phyloP scores from a whole-genome alignment of 192 early-diverging fungal species.

The Podochytrium sp. region DNA sequence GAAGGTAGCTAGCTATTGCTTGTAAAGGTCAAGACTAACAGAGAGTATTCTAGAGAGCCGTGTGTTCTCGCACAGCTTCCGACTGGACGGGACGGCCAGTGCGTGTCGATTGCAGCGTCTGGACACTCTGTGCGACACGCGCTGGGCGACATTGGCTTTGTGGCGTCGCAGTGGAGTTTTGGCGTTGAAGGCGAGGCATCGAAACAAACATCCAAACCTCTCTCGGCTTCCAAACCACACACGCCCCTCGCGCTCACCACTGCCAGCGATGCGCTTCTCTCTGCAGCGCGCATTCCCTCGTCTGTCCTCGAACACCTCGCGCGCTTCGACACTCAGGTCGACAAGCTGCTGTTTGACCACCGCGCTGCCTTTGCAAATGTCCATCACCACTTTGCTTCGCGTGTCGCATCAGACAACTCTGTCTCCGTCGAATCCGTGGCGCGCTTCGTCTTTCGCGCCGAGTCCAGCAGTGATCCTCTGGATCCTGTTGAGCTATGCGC shows the following conservation, averaged over 20 bases:
- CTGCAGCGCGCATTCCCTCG: conserved; percentile 18
- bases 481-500: conserved; percentile 44
- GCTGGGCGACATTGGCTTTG: not conserved
- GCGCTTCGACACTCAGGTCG: conserved; percentile 31
- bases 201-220: not conserved
- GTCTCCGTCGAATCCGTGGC: conserved; percentile 39
- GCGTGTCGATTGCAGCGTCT: not conserved
- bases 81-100: not conserved
- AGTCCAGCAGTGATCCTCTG: not conserved
- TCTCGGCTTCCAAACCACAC: not conserved
- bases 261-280: conserved; percentile 18
- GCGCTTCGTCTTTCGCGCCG: conserved; percentile 27
- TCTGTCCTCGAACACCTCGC: conserved; percentile 34
- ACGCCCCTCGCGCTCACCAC: conserved; percentile 22
- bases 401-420: not conserved
- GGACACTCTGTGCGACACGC: conserved; percentile 18
- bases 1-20: conserved; percentile 17
- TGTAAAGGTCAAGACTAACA: not conserved
- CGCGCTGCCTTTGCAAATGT: not conserved
- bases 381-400: conserved; percentile 24
- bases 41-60: not conserved
- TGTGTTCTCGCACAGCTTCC: conserved; percentile 10
- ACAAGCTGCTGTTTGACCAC: conserved; percentile 13
- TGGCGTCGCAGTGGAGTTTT: not conserved
- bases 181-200: not conserved